A percentile compares a stretch with the other conserved stretches of the same genome.
These are phyloP conservation scores for Lyophyllum shimeji DNA, from an alignment of 768 basidiomycete species.

Conservation along the genomic window DNA sequence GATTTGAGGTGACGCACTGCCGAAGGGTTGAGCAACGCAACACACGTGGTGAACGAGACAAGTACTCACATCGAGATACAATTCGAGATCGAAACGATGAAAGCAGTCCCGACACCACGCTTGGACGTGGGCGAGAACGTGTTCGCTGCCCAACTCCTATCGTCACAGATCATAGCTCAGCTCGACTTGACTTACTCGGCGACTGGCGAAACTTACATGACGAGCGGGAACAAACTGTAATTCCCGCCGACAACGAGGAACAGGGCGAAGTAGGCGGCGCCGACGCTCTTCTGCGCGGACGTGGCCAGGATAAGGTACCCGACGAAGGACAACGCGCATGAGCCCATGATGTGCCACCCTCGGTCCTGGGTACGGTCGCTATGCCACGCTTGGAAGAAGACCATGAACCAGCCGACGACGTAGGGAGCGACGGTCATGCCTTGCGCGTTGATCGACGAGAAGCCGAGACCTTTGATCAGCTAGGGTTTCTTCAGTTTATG, in stretches of 20 bases:
- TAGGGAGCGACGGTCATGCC: slow-evolving; percentile 61
- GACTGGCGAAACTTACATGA: slow-evolving; percentile 41
- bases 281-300: slow-evolving; percentile 47
- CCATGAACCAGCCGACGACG: slow-evolving; percentile 54
- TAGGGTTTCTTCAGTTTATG: slow-evolving; percentile 13
- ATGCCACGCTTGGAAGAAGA: slow-evolving; percentile 53
- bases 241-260: slow-evolving; percentile 57
- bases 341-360: slow-evolving; percentile 56
- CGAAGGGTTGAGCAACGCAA: not conserved
- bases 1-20: slow-evolving; percentile 54
- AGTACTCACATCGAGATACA: slow-evolving; percentile 51
- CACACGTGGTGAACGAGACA: not conserved
- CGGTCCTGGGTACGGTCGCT: slow-evolving; percentile 53
- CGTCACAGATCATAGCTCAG: slow-evolving; percentile 17
- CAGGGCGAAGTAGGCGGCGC: slow-evolving; percentile 56
- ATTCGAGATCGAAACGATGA: slow-evolving; percentile 60
- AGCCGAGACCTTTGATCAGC: slow-evolving; percentile 57
- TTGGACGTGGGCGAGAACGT: slow-evolving; percentile 60
- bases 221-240: slow-evolving; percentile 56
- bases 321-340: slow-evolving; percentile 41
- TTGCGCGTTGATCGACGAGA: slow-evolving; percentile 55
- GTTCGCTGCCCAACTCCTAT: slow-evolving; percentile 61
- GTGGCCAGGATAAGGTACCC: slow-evolving; percentile 59
- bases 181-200: not conserved
- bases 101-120: slow-evolving; percentile 58